A percentile compares a stretch with the other conserved stretches of the same genome.
These are phyloP conservation scores for Fusarium zealandicum DNA, from an alignment of 2,329 filamentous ascomycete genomes.

Conservation along the genomic window DNA sequence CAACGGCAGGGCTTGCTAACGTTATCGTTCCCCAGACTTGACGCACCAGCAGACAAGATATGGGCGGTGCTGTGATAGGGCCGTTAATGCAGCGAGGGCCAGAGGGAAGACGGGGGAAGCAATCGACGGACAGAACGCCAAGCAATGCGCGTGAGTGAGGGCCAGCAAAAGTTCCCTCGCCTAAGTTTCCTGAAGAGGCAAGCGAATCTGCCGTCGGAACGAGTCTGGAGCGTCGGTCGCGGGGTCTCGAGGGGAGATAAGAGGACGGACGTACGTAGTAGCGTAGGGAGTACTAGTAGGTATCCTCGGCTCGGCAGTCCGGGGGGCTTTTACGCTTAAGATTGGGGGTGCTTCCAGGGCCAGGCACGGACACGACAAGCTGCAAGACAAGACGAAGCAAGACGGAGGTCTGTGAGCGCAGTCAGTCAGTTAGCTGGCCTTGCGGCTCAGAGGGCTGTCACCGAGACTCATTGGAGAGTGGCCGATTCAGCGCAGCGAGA, in stretches of 20 bases:
- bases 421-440: neutral
- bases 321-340: conserved; percentile 18
- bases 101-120: conserved; percentile 32
- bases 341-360: conserved; percentile 5
- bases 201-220: conserved; percentile 44
- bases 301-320: conserved; percentile 22
- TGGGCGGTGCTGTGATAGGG: conserved; percentile 41
- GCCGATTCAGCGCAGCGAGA: conserved; percentile 28
- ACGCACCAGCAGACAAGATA: conserved; percentile 40
- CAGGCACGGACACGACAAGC: conserved; percentile 16
- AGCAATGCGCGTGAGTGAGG: conserved; percentile 46
- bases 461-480: conserved; percentile 14
- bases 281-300: too few species aligned
- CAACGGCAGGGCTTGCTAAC: conserved; percentile 41
- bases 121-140: conserved; percentile 41
- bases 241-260: conserved; percentile 41
- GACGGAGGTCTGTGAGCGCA: too few species aligned
- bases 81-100: conserved; percentile 32
- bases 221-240: conserved; percentile 37
- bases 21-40: conserved; percentile 47
- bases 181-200: conserved; percentile 48
- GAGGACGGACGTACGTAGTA: too few species aligned
- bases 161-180: conserved; percentile 53
- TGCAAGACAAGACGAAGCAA: neutral
- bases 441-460: conserved; percentile 9